phyloP scores from a whole-genome alignment of 2,329 filamentous ascomycete species.

The Aplosporella prunicola region DNA sequence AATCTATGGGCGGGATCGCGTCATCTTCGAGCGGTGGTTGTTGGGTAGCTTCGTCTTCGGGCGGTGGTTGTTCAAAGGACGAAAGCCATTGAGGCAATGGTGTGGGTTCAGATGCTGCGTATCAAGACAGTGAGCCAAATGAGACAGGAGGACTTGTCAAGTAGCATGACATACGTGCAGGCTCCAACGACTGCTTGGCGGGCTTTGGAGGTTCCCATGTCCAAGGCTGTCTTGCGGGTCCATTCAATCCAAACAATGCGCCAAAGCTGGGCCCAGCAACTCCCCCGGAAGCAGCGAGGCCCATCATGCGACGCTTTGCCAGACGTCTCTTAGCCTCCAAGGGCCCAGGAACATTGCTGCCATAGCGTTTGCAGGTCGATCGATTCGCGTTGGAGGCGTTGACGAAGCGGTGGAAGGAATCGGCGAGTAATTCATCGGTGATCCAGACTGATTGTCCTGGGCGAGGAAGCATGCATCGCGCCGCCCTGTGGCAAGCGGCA shows the following conservation, averaged over 20 bases:
- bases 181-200: background rate
- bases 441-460: conserved; percentile 47
- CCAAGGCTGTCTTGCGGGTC: conserved; percentile 2
- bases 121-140: background rate
- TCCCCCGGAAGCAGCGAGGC: conserved; percentile 26
- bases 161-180: background rate
- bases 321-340: conserved; percentile 50
- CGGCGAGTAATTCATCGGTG: conserved; percentile 46
- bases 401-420: conserved; percentile 42
- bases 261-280: conserved; percentile 2
- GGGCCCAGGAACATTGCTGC: conserved; percentile 52
- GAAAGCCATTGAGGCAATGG: conserved; percentile 4
- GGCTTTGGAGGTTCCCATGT: conserved; percentile 4
- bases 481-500: conserved; percentile 42
- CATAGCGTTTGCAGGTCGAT: conserved; percentile 42
- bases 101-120: background rate
- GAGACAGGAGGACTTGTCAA: background rate
- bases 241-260: conserved; percentile 6
- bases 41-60: no score
- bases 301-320: conserved; percentile 47
- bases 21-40: no score
- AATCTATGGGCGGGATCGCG: no score
- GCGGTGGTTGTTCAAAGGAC: background rate
- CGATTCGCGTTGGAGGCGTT: conserved; percentile 27
- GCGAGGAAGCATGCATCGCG: conserved; percentile 33